These are phyloP conservation scores for Rhodosporidiobolus odoratus DNA, from an alignment of 768 basidiomycete genomes.

Conservation along the genomic window DNA sequence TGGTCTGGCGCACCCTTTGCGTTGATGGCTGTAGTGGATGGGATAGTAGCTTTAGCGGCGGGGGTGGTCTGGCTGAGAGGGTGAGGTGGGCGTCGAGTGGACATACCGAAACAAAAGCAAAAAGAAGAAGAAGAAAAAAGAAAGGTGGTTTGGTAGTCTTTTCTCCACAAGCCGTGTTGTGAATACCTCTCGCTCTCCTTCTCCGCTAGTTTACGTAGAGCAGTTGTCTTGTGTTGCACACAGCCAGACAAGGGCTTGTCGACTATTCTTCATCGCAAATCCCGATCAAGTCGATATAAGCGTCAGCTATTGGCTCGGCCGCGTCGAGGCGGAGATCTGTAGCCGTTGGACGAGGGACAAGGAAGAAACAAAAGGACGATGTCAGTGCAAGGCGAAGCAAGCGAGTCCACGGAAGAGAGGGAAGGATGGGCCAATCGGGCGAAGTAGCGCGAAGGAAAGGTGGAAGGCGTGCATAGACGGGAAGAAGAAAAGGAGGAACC, in stretches of 20 bases:
- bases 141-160: no score
- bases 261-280: conserved; percentile 5
- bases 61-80: background rate
- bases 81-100: background rate
- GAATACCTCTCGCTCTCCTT: no score
- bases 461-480: conserved; percentile 5
- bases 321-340: background rate
- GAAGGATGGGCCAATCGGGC: background rate
- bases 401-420: background rate
- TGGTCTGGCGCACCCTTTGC: conserved; percentile 8
- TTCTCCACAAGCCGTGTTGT: no score
- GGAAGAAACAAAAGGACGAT: background rate
- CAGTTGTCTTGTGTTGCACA: no score
- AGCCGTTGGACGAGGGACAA: no score
- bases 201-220: no score
- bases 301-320: conserved; percentile 2
- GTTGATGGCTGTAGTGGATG: background rate
- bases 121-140: no score
- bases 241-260: no score
- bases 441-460: background rate
- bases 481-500: background rate
- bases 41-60: background rate
- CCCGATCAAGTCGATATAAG: background rate
- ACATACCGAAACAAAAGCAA: no score
- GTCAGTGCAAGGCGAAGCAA: background rate